phyloP scores from a whole-genome alignment of 805 yeast species.

The Lachancea nothofagi region DNA sequence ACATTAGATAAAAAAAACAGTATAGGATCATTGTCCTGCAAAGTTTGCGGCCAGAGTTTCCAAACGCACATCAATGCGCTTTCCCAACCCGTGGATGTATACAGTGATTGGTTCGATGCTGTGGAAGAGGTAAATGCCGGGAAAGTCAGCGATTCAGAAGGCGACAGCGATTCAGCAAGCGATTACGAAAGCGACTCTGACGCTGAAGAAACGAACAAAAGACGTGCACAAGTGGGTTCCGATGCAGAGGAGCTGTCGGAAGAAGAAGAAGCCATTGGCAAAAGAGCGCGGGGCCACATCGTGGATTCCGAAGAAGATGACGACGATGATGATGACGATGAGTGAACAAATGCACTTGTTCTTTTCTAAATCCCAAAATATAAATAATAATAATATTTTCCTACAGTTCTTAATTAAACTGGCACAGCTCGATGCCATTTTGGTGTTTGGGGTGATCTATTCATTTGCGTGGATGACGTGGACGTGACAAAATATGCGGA shows the following conservation, averaged over 20 bases:
- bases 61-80: conserved; percentile 75
- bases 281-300: conserved; percentile 18
- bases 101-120: conserved; percentile 98
- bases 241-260: conserved; percentile 21
- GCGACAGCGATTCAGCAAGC: conserved; percentile 29
- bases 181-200: conserved; percentile 36
- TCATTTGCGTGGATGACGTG: conserved; percentile 8
- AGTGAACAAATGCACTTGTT: no score
- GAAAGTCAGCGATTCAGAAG: conserved; percentile 31
- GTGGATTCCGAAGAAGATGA: conserved; percentile 24
- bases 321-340: conserved; percentile 7
- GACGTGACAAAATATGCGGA: conserved; percentile 11
- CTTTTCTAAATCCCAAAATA: background rate
- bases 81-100: conserved; percentile 89
- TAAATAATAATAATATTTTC: conserved; percentile 4
- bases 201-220: conserved; percentile 22
- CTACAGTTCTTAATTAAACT: background rate
- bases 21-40: conserved; percentile 80
- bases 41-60: conserved; percentile 90
- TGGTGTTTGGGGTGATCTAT: no score
- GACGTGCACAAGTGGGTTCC: conserved; percentile 11
- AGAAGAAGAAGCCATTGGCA: conserved; percentile 16
- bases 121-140: conserved; percentile 58
- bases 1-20: conserved; percentile 80
- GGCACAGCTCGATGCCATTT: background rate